Base-by-base conservation (phyloP, 176 grass and related monocot species). In the Melocanna baccifera region DNA sequence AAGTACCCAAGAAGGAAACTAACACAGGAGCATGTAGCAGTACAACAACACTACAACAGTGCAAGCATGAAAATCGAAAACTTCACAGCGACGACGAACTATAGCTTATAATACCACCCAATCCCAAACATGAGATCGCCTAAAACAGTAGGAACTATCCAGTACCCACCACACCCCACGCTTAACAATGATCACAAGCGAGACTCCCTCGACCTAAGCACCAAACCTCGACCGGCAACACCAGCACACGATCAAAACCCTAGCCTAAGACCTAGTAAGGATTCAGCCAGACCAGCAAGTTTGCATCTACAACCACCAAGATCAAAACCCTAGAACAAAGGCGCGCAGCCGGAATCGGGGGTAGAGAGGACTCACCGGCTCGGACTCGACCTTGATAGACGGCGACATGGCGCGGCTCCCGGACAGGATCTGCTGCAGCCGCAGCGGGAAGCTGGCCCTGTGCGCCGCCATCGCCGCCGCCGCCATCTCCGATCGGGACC, bases 371-470 rank as follows among this genome's bases (percentile, higher is more conserved):
- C 93, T 94, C 85, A 99, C 96, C 71, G 93, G 81, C 75, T 96
- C 96, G 22, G 91, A 85, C 81, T 99, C 96, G 81, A 96, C 85
- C 86, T 92, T 99, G 51, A 96, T 92, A 48, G 91, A 83, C 58
- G 96, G 96, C 19, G 91, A 85, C 64, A 89, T 76, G 28, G 89
- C 76, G 65, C 89, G 89, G 76, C 93, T 92, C 12, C 93, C 93
- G 10, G 93, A 88, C 41, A 99, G 82, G 85, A 99, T 91, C 86
- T 96, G 96, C 84, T 99, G 96, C 84, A 96, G 91, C 51, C 96
- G 93, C 80, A 96, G 83, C 36, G 96, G 93, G 66, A 99, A 95
- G 86, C 84, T 91, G 73, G 93, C 90, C 89, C 93, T 83, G 82
- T 92, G 87, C 63, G 88, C 93, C 64, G 93, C 89, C 93, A 95